phyloP scores from a whole-genome alignment of 208 protist genomes.

The Acanthamoeba culbertsoni region DNA sequence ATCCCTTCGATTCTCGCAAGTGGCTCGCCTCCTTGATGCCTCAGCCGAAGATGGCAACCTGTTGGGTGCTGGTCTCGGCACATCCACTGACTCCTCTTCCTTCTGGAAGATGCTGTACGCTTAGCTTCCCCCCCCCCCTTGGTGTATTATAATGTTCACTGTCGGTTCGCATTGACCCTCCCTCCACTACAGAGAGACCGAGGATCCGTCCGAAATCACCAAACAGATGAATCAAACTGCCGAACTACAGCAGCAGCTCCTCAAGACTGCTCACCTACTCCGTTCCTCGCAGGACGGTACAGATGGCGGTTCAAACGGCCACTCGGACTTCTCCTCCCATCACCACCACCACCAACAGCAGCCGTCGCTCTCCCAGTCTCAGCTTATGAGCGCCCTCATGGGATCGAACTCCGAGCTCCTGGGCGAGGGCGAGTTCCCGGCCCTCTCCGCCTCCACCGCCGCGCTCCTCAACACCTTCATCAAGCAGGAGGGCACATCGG shows the following conservation, averaged over 20 bases:
- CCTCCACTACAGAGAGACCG: neutral
- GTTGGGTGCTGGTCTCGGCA: neutral
- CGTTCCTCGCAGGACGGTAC: conserved; percentile 19
- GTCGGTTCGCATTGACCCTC: neutral
- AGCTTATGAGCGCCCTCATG: neutral
- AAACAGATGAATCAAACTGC: conserved; percentile 19
- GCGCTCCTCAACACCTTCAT: neutral
- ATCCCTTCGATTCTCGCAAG: conserved; percentile 23
- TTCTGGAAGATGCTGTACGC: conserved; percentile 45
- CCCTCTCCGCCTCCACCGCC: neutral
- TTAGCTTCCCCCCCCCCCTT: neutral
- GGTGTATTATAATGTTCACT: neutral
- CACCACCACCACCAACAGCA: neutral
- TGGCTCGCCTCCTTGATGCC: conserved; percentile 7
- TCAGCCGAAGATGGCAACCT: neutral
- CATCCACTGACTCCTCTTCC: neutral
- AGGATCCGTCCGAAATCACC: neutral
- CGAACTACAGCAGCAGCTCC: conserved; percentile 15
- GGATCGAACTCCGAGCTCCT: neutral
- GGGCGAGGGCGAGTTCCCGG: neutral
- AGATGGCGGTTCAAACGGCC: neutral
- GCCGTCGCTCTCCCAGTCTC: conserved; percentile 5
- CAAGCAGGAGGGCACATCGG: neutral
- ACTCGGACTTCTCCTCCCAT: too few relatives aligned
- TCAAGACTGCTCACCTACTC: conserved; percentile 16